Conservation (phyloP, 176 grass and related monocot genomes). For the Panicum miliaceum region DNA sequence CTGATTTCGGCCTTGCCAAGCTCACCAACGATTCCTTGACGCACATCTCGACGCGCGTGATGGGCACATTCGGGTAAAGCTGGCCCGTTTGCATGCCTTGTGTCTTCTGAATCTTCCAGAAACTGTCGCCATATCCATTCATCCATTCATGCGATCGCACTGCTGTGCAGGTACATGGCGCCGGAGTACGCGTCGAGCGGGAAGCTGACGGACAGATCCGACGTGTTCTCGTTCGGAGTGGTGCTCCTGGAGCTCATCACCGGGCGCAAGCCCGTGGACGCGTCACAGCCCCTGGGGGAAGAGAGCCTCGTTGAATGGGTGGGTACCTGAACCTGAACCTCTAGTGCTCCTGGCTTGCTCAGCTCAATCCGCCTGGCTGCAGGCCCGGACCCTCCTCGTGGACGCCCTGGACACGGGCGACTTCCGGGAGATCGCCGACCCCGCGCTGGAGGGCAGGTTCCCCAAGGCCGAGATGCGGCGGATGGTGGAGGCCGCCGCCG, state of each 20-base stretch:
- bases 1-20: background rate
- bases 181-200: conserved; percentile 36
- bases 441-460: conserved; percentile 56
- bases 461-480: conserved; percentile 60
- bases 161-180: no score
- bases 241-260: conserved; percentile 97
- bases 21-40: background rate
- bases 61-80: conserved; percentile 30
- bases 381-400: conserved; percentile 73
- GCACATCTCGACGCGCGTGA: conserved; percentile 16
- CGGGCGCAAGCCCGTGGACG: conserved; percentile 77
- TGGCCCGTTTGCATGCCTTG: no score
- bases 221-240: conserved; percentile 95
- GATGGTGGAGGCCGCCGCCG: conserved; percentile 74
- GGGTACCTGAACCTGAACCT: background rate
- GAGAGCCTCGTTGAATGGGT: conserved; percentile 94
- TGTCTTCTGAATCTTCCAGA: no score
- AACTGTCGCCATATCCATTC: no score
- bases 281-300: conserved; percentile 71
- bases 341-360: no score
- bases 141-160: no score
- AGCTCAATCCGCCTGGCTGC: background rate
- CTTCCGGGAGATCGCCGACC: conserved; percentile 66
- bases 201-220: conserved; percentile 83
- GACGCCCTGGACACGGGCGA: conserved; percentile 62